Evolutionary conservation across 129 eudicot species (phyloP), one percentile per base, ranked within the genome.

Genomic region (Rutidosis leptorrhynchoides): DNA sequence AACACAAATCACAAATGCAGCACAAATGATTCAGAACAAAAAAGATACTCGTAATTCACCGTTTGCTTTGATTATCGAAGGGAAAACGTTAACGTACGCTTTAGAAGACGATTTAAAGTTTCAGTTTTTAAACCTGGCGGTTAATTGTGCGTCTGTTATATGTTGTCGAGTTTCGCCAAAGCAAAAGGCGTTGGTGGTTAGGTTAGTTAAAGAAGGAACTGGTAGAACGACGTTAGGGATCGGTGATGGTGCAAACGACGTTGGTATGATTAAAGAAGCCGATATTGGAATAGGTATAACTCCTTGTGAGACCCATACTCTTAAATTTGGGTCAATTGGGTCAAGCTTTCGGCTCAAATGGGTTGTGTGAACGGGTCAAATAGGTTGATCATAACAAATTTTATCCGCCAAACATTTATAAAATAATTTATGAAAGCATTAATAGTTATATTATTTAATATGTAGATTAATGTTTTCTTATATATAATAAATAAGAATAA

Each of bases 181-280:
- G 52, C 95, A 88, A 61, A 84, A 88, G 25, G 95, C 95, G 2
- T 58, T 82, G 56, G 95, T 88, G 16, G 87, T 88, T 4, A 51
- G 95, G 33, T 70, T 82, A 43, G 90, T 84, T 3, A 88, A 88
- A 73, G 79, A 82, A 59, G 82, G 79, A 17, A 79, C 86, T 0
- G 83, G 88, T 1, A 80, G 74, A 74, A 82, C 90, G 9, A 84
- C 84, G 1, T 70, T 87, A 48, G 95, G 88, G 20, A 87, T 87
- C 3, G 95, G 95, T 2, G 95, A 87, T 25, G 95, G 95, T 10
- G 95, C 95, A 11, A 87, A 87, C 64, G 95, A 87, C 25, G 90
- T 87, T 2, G 95, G 95, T 17, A 88, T 88, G 95, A 82, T 88
- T 33, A 88, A 88, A 73, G 95, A 88, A 76, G 95, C 95, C 1